phyloP scores from a whole-genome alignment of 2,329 filamentous ascomycete genomes.

The Helotiales sp. region DNA sequence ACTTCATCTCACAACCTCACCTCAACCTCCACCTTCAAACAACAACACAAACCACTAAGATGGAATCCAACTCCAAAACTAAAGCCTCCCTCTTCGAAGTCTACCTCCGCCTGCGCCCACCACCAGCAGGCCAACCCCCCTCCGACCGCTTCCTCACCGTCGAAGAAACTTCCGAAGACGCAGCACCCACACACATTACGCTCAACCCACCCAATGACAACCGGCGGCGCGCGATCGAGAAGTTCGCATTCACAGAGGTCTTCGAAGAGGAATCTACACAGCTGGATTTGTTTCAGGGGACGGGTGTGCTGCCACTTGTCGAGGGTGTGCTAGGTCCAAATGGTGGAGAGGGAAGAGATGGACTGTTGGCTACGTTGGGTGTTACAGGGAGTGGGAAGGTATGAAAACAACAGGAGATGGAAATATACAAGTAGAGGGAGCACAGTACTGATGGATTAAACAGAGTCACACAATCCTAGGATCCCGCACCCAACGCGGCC shows the following conservation, averaged over 20 bases:
- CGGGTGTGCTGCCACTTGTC: slow-evolving; percentile 74
- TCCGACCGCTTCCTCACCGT: slow-evolving; percentile 79
- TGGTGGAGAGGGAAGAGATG: slow-evolving; percentile 82
- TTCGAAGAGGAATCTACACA: slow-evolving; percentile 88
- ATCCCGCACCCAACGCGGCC: slow-evolving; percentile 80
- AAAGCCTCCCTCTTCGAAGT: slow-evolving; percentile 80
- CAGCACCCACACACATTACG: slow-evolving; percentile 71
- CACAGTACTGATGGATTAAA: slow-evolving; percentile 11
- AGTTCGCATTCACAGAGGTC: slow-evolving; percentile 91
- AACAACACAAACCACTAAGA: slow-evolving; percentile 27
- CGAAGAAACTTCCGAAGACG: slow-evolving; percentile 58
- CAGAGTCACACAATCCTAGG: slow-evolving; percentile 96
- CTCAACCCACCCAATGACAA: slow-evolving; percentile 81
- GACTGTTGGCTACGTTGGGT: slow-evolving; percentile 86
- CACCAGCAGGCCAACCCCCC: slow-evolving; percentile 47
- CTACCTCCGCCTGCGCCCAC: slow-evolving; percentile 82
- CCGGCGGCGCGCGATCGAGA: slow-evolving; percentile 85
- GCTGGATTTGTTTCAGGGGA: slow-evolving; percentile 83
- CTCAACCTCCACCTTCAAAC: background rate
- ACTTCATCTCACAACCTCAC: background rate
- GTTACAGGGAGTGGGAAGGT: slow-evolving; percentile 98
- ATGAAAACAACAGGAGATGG: slow-evolving; percentile 27
- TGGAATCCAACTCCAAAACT: slow-evolving; percentile 50
- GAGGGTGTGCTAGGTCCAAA: slow-evolving; percentile 78
- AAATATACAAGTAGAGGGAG: background rate